Evolutionary conservation across 352 stramenopile species (phyloP), one percentile per base, ranked within the genome.

Genomic region (Elongisporangium anandrum): DNA sequence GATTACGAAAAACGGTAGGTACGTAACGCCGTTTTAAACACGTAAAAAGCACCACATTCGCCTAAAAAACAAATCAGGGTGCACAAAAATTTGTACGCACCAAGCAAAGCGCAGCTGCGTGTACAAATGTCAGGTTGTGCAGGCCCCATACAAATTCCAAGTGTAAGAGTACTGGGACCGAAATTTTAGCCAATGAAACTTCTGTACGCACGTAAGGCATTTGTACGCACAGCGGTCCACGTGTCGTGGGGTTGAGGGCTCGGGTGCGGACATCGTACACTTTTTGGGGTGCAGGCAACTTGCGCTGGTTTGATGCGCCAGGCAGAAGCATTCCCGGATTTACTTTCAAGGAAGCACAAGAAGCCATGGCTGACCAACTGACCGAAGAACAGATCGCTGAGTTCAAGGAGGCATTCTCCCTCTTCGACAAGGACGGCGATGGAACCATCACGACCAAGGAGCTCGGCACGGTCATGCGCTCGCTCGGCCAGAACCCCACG

Each of bases 381-480:
- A 96, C 88, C n/a, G 84, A 94, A 75, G 84, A 96, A 75, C 97
- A 99, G 83, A 99, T 99, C 84, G 97, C 96, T 48, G 97, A 99
- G 91, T 99, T 99, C 90, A 99, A 99, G 94, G 97, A 99, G 85
- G 97, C 97, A 19, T 99, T 99, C 88, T 99, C 95, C 70, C 90
- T 99, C 50, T 99, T 99, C 73, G 96, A 99, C 81, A 99, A 99
- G 92, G 96, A 99, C 77, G 91, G 82, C 60, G 94, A 96, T 98
- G 96, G 96, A 83, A 99, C 96, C 77, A 99, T 99, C 85, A 99
- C 96, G 52, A 99, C 96, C 69, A 99, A 99, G 90, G 97, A 99
- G 75, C 88, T 99, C 57, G 96, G 96, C 85, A 99, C 96, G 66
- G 97, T 99, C 61, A 99, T 99, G 97, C 87, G 97, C 72, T 99